Evolutionary conservation across 2,329 filamentous ascomycete genomes (phyloP).

Genomic region (Xylaria sp.): DNA sequence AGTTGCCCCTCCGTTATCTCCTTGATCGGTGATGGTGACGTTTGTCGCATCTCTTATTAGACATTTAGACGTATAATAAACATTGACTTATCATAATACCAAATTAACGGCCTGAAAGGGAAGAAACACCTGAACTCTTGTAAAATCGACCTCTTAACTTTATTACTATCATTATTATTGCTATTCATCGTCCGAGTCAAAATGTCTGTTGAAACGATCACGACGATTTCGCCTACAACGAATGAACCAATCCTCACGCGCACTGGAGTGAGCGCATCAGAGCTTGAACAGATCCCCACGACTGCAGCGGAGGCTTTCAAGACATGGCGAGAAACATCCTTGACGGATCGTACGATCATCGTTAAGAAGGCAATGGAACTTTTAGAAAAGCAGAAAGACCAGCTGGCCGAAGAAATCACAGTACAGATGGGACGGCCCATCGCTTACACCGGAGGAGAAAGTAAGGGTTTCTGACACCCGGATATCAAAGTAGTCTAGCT

Average conservation of each 20-base stretch:
- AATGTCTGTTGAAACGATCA: slow-evolving; percentile 74
- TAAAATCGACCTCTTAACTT: neutral
- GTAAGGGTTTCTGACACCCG: slow-evolving; percentile 30
- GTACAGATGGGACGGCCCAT: slow-evolving; percentile 97
- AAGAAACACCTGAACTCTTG: neutral
- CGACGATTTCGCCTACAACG: slow-evolving; percentile 90
- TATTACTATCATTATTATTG: neutral
- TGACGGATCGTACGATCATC: slow-evolving; percentile 81
- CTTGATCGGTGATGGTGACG: slow-evolving; percentile 22
- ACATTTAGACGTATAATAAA: neutral
- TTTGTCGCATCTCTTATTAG: neutral
- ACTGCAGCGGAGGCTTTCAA: slow-evolving; percentile 80
- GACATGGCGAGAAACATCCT: slow-evolving; percentile 77
- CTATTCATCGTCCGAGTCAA: slow-evolving; percentile 37
- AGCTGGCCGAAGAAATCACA: slow-evolving; percentile 84
- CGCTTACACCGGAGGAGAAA: slow-evolving; percentile 82
- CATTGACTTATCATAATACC: neutral
- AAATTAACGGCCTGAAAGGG: neutral
- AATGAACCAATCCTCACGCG: slow-evolving; percentile 86
- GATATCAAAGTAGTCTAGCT: slow-evolving; percentile 21
- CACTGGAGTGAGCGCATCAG: slow-evolving; percentile 75
- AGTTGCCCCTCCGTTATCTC: slow-evolving; percentile 24
- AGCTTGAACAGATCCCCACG: slow-evolving; percentile 77
- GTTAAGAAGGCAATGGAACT: slow-evolving; percentile 81
- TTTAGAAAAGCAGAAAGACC: slow-evolving; percentile 78